Evolutionary conservation across 345 rosid species (phyloP), one percentile per base, ranked within the genome.

Genomic region (Lepidium africanum): DNA sequence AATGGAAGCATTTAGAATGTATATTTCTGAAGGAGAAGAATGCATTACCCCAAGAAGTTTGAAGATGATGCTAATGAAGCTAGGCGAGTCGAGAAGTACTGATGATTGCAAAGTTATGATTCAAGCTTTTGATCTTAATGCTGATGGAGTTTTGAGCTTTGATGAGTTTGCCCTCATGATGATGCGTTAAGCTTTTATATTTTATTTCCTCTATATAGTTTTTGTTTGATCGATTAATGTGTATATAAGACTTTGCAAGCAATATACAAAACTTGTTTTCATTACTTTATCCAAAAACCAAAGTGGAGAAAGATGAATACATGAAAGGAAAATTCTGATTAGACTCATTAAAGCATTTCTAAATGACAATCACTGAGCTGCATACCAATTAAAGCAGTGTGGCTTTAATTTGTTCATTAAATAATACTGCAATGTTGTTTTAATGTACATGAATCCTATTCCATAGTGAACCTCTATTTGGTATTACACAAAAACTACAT

Each of bases 161-260:
- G 80, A 82, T 48, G 96, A 89, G 78, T 89, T 89, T 74, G 56
- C 81, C 0, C 49, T 76, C 50, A 89, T 87, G 96, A 86, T 84
- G 91, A 87, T 87, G 89, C 60, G 53, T 41, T 83, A 50, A 51
- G 39, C n/a, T 59, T 17, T 75, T 49, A 7, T n/a, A n/a, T n/a
- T n/a, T 13, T 75, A 4, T 13, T 59, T 49, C 13, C 2, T 37
- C 32, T 49, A 11, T 19, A n/a, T 9, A 40, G 16, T 50, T 23
- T 35, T 35, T 46, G n/a, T 64, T 30, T 65, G 39, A 21, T 30
- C 57, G 39, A 21, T 47, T 41, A 61, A 37, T 27, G 56, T 19
- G 66, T 72, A 38, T 37, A 45, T 66, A 19, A 58, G 14, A 32
- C 39, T 46, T 56, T 56, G 39, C 67, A 36, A 48, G 47, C 72